phyloP scores from a whole-genome alignment of 2,329 filamentous ascomycete genomes.

The Beauveria sp. region DNA sequence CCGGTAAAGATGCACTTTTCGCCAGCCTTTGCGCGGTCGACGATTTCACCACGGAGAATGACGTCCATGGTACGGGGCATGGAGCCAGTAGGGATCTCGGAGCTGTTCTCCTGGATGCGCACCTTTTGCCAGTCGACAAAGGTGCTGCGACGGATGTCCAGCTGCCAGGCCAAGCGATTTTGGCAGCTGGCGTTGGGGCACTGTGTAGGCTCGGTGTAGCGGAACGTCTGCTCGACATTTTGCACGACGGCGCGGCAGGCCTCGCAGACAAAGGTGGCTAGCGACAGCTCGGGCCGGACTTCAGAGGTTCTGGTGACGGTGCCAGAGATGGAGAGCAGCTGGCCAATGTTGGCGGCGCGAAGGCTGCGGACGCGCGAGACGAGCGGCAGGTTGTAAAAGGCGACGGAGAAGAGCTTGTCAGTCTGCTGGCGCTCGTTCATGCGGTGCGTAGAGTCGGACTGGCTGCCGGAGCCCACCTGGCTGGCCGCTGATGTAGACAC shows the following conservation, averaged over 20 bases:
- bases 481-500: slow-evolving; percentile 61
- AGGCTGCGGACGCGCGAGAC: slow-evolving; percentile 80
- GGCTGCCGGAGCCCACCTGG: slow-evolving; percentile 52
- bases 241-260: slow-evolving; percentile 75
- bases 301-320: slow-evolving; percentile 96
- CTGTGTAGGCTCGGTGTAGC: slow-evolving; percentile 93
- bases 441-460: slow-evolving; percentile 62
- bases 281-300: slow-evolving; percentile 84
- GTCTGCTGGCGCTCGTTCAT: slow-evolving; percentile 92
- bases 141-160: slow-evolving; percentile 95
- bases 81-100: slow-evolving; percentile 94
- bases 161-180: slow-evolving; percentile 86
- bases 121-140: slow-evolving; percentile 99
- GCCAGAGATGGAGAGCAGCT: slow-evolving; percentile 89
- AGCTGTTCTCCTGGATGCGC: slow-evolving; percentile 94
- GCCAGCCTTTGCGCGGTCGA: slow-evolving; percentile 92
- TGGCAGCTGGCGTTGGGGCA: slow-evolving; percentile 83
- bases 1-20: slow-evolving; percentile 98
- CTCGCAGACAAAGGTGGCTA: slow-evolving; percentile 89
- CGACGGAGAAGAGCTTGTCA: slow-evolving; percentile 88
- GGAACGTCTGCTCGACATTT: slow-evolving; percentile 94
- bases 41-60: slow-evolving; percentile 92
- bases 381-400: slow-evolving; percentile 86
- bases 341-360: slow-evolving; percentile 83
- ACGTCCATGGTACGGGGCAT: slow-evolving; percentile 99